Base-by-base conservation (phyloP, 148 eudicot genomes). In the Linanthus parryae region DNA sequence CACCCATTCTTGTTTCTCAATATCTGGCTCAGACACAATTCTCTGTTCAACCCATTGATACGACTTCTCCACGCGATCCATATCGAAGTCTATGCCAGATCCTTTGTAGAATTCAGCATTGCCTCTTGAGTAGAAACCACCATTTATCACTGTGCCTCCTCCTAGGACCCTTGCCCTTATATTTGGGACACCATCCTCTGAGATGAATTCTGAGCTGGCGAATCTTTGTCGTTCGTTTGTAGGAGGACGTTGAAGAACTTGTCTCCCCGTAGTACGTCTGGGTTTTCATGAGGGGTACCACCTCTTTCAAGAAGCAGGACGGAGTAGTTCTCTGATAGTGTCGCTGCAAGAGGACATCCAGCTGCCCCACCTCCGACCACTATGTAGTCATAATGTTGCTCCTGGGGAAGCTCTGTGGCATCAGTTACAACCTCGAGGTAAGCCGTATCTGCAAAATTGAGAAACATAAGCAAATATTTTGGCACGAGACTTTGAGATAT, bases 41-140 rank as follows among this genome's bases (percentile, higher is more conserved):
- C 30, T 41, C 6, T 50, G 31, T 30, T 60, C 65, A 2, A 60
- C 42, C 65, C 65, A 50, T 24, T 60, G 23, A 33, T 60, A 50
- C 0, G 65, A 54, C 27, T 19, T 31, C 6, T 60, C 27, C 3
- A 50, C 48, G 7, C 13, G 11, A 40, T 14, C 9, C 39, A 50
- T 20, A 11, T 60, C 57, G 48, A 53, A 50, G 0, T 29, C 22
- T 20, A 40, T 21, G 4, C 65, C 65, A 0, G 49, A 39, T 20
- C 35, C 31, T 8, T 0, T 7, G 12, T 39, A 49, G n/a, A 60
- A 60, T 1, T 51, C 21, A 0, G 2, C 41, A 34, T 60, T 41
- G 27, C 20, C 65, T 30, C 65, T 23, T 0, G 46, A 47, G 18
- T 59, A 48, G 12, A 36, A 36, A 16, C 54, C 54, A 16, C 25